A percentile compares a stretch with the other conserved stretches of the same genome.
These are phyloP conservation scores for Leptodermis oblonga DNA, from an alignment of 257 asterid genomes.

Conservation along the genomic window DNA sequence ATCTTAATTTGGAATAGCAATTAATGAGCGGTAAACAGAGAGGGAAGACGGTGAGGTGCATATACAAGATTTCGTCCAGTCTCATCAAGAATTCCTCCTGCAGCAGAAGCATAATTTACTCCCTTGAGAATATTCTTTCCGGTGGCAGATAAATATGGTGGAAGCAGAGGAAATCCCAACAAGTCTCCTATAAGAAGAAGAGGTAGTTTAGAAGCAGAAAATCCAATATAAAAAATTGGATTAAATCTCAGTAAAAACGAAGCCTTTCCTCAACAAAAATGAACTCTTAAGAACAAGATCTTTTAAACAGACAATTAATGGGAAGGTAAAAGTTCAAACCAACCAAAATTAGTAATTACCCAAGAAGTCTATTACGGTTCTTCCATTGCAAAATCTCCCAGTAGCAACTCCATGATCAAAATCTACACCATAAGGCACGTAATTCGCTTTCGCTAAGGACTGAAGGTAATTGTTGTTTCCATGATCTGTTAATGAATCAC, in stretches of 20 bases:
- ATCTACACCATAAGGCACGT: slow-evolving; percentile 67
- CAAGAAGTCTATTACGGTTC: slow-evolving; percentile 49
- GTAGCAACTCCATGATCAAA: slow-evolving; percentile 47
- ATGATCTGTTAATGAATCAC: slow-evolving; percentile 65
- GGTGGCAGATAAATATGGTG: slow-evolving; percentile 38
- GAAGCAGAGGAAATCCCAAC: slow-evolving; percentile 41
- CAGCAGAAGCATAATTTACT: slow-evolving; percentile 78
- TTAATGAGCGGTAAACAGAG: neutral
- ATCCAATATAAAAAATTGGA: no score
- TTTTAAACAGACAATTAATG: no score
- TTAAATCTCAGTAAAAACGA: neutral
- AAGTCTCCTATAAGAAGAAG: slow-evolving; percentile 36
- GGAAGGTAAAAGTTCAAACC: neutral
- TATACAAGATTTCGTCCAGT: slow-evolving; percentile 59
- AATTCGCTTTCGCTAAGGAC: slow-evolving; percentile 70
- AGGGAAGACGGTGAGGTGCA: no score
- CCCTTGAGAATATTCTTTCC: slow-evolving; percentile 41
- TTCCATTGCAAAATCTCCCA: slow-evolving; percentile 74
- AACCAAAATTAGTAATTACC: slow-evolving; percentile 21
- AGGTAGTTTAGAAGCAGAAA: no score
- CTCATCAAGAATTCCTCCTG: slow-evolving; percentile 69
- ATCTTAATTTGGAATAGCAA: no score
- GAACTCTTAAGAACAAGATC: no score
- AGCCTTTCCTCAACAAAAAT: neutral
- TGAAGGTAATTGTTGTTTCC: slow-evolving; percentile 66